These are phyloP conservation scores for Hondaea fermentalgiana DNA, from an alignment of 108 stramenopile species.

Conservation along the genomic window DNA sequence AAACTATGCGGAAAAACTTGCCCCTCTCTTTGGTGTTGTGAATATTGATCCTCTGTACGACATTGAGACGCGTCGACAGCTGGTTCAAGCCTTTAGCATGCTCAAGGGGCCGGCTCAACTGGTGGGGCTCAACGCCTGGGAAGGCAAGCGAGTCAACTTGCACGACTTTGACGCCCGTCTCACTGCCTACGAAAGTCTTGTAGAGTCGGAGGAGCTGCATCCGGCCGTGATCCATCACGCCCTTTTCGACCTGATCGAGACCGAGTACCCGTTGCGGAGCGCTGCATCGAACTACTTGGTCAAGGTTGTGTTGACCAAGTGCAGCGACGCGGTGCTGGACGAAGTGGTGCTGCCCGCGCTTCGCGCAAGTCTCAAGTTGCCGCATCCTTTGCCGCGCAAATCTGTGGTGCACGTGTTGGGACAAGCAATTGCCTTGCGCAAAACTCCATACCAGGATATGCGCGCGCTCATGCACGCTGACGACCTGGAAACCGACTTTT, in stretches of 20 bases:
- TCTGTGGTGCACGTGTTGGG: not conserved
- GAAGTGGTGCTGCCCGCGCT: not conserved
- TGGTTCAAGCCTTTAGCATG: not conserved
- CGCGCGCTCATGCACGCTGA: not conserved
- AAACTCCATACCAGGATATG: not conserved
- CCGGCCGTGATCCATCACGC: not conserved
- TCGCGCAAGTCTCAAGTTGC: not conserved
- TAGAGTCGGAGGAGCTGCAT: not conserved
- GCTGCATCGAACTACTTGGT: not conserved
- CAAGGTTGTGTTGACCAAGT: not conserved
- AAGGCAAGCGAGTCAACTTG: not conserved
- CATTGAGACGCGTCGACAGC: not conserved
- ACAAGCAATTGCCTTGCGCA: not conserved
- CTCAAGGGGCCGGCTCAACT: not conserved
- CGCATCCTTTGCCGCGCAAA: not conserved
- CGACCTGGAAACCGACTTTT: not conserved
- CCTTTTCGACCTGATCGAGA: not conserved
- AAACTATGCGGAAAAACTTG: not conserved
- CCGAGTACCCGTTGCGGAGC: not conserved
- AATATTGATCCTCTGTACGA: not conserved
- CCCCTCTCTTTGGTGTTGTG: not conserved
- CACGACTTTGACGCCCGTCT: not conserved
- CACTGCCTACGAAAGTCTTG: not conserved
- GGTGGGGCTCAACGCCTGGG: not conserved
- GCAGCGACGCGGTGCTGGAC: not conserved